These are phyloP conservation scores for Pseudozyma pruni DNA, from an alignment of 1,284 basidiomycete genomes.

Conservation along the genomic window DNA sequence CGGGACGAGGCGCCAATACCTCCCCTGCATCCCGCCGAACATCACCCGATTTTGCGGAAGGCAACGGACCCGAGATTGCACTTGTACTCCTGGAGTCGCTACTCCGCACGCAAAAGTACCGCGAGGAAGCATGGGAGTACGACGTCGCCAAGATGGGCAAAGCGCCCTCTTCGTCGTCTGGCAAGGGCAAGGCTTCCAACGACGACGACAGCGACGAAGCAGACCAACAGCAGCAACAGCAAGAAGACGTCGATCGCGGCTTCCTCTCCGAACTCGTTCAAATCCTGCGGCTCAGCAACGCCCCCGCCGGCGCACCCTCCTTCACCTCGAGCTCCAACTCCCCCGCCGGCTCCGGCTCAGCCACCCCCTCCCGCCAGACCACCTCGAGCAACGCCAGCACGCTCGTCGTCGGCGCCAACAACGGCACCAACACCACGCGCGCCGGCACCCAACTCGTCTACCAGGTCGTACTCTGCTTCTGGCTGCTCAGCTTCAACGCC, in stretches of 20 bases:
- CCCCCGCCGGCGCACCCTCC: conserved; percentile 18
- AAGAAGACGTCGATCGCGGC: conserved; percentile 32
- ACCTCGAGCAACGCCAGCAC: conserved; percentile 20
- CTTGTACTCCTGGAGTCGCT: conserved; percentile 89
- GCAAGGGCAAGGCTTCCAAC: conserved; percentile 25
- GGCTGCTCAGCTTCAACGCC: conserved; percentile 91
- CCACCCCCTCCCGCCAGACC: conserved; percentile 33
- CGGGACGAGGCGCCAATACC: conserved; percentile 9
- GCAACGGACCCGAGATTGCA: conserved; percentile 83
- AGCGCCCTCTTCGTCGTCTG: conserved; percentile 5
- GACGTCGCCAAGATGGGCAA: conserved; percentile 54
- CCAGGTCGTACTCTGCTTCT: conserved; percentile 89
- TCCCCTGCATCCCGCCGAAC: conserved; percentile 33
- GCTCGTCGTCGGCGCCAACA: conserved; percentile 38
- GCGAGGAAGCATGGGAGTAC: conserved; percentile 71
- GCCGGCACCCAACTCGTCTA: conserved; percentile 86
- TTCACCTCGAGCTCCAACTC: conserved; percentile 36
- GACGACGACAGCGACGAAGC: conserved; percentile 4
- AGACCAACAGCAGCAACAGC: conserved; percentile 15
- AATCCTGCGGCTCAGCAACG: conserved; percentile 47
- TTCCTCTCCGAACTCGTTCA: conserved; percentile 50
- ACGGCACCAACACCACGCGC: conserved; percentile 23
- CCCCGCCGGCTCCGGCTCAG: conserved; percentile 43
- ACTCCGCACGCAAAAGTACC: conserved; percentile 81
- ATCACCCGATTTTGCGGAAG: conserved; percentile 60